Evolutionary conservation across 805 yeast species (phyloP).

Genomic region (Lipomyces spencermartinsiae): DNA sequence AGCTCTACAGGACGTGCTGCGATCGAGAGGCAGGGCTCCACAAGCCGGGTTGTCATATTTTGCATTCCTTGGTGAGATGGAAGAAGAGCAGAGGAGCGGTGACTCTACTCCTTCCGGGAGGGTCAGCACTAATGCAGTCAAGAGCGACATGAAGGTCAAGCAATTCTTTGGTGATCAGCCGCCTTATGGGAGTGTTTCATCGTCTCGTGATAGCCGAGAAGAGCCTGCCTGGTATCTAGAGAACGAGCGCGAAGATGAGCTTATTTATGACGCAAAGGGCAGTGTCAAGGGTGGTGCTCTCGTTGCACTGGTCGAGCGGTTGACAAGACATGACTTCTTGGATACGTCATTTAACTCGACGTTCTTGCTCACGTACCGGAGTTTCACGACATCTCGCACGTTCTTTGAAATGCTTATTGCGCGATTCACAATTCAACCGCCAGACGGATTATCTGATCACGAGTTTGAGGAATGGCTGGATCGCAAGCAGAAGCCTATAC

Average conservation of each 20-base stretch:
- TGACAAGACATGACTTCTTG: slow-evolving; percentile 70
- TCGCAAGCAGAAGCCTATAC: slow-evolving; percentile 69
- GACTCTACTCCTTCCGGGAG: background rate
- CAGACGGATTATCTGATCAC: slow-evolving; percentile 83
- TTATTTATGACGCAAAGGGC: slow-evolving; percentile 69
- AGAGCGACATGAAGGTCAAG: slow-evolving; percentile 30
- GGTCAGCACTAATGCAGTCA: slow-evolving; percentile 1
- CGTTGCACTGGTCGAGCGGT: slow-evolving; percentile 72
- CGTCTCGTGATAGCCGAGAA: slow-evolving; percentile 18
- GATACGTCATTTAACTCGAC: slow-evolving; percentile 71
- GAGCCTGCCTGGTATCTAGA: slow-evolving; percentile 58
- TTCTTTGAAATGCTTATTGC: slow-evolving; percentile 64
- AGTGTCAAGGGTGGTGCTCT: slow-evolving; percentile 79
- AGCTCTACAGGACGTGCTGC: background rate
- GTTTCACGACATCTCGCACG: slow-evolving; percentile 72
- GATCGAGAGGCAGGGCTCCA: background rate
- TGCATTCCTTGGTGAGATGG: background rate
- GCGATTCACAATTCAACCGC: slow-evolving; percentile 76
- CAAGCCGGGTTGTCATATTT: background rate
- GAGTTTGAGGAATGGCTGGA: slow-evolving; percentile 80
- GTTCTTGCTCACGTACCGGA: slow-evolving; percentile 75
- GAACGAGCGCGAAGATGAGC: slow-evolving; percentile 56
- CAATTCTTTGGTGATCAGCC: slow-evolving; percentile 31
- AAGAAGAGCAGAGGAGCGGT: background rate
- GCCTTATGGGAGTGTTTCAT: slow-evolving; percentile 21